Evolutionary conservation across 2,329 filamentous ascomycete species (phyloP), one percentile per base, ranked within the genome.

Genomic region (Mariannaea elegans): DNA sequence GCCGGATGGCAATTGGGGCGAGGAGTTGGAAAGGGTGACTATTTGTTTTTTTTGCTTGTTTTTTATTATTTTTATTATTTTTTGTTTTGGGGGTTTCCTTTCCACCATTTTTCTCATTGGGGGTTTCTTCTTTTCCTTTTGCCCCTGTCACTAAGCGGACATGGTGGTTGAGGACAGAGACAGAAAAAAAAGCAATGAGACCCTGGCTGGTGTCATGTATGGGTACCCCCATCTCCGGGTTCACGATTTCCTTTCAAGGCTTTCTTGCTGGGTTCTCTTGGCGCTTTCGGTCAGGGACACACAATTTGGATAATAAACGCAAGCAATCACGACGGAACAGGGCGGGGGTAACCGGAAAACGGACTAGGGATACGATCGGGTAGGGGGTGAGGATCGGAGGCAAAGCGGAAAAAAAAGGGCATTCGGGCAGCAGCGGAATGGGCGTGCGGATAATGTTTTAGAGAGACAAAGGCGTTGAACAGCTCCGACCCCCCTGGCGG

Each of bases 381-480:
- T 57, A 62, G 56, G 46, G 32, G 59, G 48, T 48, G 57, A 61
- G 55, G 51, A 58, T 44, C 36, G 56, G 62, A 58, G 44, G 59
- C 24, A 55, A 27, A 59, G 47, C 59, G 48, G 48, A 42, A 53
- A 62, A 62, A 62, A 62, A 64, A 46, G 45, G 61, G 48, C 54
- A 60, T 31, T 44, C 27, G 32, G 61, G 54, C 59, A 50, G 42
- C 48, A 50, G 54, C 41, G 45, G 61, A 47, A 61, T 54, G 51
- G 65, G 65, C 60, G 65, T 65, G 67, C 55, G 65, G 62, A 54
- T 67, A 63, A 64, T 69, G 67, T 63, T 62, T 70, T 62, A 58
- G 56, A 62, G 57, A 52, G 49, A 67, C 19, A 44, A 16, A 66
- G 67, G 63, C 63, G 63, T 65, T 65, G 57, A 44, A 51, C 46